These are phyloP conservation scores for Periconia digitata DNA, from an alignment of 2,329 filamentous ascomycete genomes.

Conservation along the genomic window DNA sequence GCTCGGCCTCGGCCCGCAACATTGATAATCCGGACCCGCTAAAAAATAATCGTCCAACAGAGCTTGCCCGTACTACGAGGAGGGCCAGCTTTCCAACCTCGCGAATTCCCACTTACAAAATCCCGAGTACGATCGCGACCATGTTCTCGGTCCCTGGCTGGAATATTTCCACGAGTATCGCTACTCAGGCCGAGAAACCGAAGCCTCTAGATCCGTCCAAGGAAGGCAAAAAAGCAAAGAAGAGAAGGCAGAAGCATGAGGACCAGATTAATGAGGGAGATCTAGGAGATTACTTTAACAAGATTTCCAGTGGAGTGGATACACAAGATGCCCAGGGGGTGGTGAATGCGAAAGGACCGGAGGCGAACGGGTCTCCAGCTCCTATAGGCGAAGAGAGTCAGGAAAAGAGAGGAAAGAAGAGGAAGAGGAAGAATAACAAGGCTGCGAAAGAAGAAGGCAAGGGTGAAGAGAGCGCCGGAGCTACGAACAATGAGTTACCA, in stretches of 20 bases:
- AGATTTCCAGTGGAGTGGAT: constrained; percentile 48
- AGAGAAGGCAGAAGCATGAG: constrained; percentile 63
- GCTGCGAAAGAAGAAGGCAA: constrained; percentile 25
- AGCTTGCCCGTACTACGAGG: neutral
- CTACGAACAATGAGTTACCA: constrained; percentile 27
- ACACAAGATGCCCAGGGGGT: neutral
- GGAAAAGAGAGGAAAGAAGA: constrained; percentile 41
- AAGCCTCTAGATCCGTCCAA: constrained; percentile 40
- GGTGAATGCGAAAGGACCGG: constrained; percentile 60
- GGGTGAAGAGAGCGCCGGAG: constrained; percentile 19
- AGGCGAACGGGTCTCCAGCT: constrained; percentile 65
- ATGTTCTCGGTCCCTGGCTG: constrained; percentile 97
- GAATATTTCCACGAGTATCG: constrained; percentile 77
- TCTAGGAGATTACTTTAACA: constrained; percentile 44
- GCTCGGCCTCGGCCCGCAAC: neutral
- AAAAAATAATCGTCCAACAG: constrained; percentile 1
- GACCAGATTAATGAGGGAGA: constrained; percentile 75
- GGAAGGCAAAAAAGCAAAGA: constrained; percentile 59
- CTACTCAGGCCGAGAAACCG: constrained; percentile 62
- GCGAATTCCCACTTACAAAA: neutral
- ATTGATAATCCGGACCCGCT: neutral
- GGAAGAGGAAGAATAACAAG: constrained; percentile 33
- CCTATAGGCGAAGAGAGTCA: constrained; percentile 28
- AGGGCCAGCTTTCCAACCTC: neutral
- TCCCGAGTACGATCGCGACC: constrained; percentile 13